These are phyloP conservation scores for Zelopaecilomyces penicillatus DNA, from an alignment of 2,329 filamentous ascomycete species.

Conservation along the genomic window DNA sequence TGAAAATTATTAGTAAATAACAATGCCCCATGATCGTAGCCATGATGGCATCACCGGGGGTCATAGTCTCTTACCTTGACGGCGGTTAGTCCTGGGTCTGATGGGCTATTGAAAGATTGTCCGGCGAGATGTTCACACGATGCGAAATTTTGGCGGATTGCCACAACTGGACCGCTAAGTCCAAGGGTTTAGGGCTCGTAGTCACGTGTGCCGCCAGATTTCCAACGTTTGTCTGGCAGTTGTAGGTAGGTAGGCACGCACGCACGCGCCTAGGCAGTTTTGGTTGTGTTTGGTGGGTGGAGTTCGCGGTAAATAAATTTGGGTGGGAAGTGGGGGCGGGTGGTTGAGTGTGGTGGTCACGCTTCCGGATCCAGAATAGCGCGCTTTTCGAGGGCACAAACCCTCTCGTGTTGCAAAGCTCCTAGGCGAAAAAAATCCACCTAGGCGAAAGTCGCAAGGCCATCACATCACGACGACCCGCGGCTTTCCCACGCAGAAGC, in stretches of 20 bases:
- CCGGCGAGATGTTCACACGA: slow-evolving; percentile 26
- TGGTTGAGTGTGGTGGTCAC: too few relatives aligned
- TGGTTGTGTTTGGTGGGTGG: too few relatives aligned
- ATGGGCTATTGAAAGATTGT: slow-evolving; percentile 25
- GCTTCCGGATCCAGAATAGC: slow-evolving; percentile 13
- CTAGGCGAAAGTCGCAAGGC: slow-evolving; percentile 7
- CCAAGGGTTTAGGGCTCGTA: slow-evolving; percentile 26
- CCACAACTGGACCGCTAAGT: slow-evolving; percentile 19
- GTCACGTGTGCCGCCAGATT: slow-evolving; percentile 19
- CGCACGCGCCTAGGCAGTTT: too few relatives aligned
- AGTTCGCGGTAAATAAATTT: too few relatives aligned
- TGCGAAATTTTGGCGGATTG: slow-evolving; percentile 28
- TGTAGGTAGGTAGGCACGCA: too few relatives aligned
- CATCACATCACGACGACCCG: slow-evolving; percentile 9
- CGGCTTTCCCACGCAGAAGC: slow-evolving; percentile 8
- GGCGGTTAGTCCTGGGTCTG: slow-evolving; percentile 27
- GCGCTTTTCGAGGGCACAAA: slow-evolving; percentile 24
- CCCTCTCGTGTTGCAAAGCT: slow-evolving; percentile 16
- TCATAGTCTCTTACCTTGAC: slow-evolving; percentile 29
- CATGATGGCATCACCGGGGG: too few relatives aligned
- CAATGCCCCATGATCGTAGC: too few relatives aligned
- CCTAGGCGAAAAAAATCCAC: slow-evolving; percentile 15
- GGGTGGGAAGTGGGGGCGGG: too few relatives aligned
- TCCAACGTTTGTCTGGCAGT: not conserved
- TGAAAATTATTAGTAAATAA: slow-evolving; percentile 21